These are phyloP conservation scores for Echeveria elegans DNA, from an alignment of 164 flowering plant species.

Conservation along the genomic window DNA sequence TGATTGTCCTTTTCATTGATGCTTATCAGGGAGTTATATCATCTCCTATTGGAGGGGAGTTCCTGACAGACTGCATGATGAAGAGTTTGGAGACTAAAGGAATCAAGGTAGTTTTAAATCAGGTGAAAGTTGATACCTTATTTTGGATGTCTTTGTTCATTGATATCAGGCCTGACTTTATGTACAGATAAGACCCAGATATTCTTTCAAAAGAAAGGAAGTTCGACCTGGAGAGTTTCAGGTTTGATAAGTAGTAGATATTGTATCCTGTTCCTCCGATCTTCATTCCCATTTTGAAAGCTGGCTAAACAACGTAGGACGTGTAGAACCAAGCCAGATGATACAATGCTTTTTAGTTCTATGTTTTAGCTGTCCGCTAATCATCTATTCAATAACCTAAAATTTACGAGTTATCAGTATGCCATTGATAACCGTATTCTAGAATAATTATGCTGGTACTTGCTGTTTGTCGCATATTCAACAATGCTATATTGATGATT, in stretches of 20 bases:
- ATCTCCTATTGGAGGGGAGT: slow-evolving; percentile 92
- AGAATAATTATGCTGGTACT: too few relatives aligned
- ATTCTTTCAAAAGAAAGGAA: slow-evolving; percentile 86
- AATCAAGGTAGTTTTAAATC: slow-evolving; percentile 38
- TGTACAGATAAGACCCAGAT: slow-evolving; percentile 83
- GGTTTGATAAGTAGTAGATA: slow-evolving; percentile 28
- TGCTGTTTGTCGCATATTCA: background rate
- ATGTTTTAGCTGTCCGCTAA: too few relatives aligned
- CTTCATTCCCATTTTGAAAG: background rate
- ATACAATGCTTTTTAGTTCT: background rate
- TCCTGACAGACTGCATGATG: slow-evolving; percentile 81
- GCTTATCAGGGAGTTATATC: slow-evolving; percentile 59
- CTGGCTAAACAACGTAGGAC: background rate
- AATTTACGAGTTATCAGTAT: too few relatives aligned
- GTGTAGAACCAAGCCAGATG: background rate
- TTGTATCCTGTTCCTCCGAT: background rate
- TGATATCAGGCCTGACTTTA: slow-evolving; percentile 8
- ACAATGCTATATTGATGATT: background rate
- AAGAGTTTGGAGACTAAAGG: slow-evolving; percentile 97
- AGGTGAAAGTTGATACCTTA: background rate
- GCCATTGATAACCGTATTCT: too few relatives aligned
- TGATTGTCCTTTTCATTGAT: background rate
- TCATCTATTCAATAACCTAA: too few relatives aligned
- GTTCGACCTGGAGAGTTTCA: slow-evolving; percentile 82
- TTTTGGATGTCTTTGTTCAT: background rate